Evolutionary conservation across 179 eudicot species (phyloP), one percentile per base, ranked within the genome.

Genomic region (Vitellaria paradoxa): DNA sequence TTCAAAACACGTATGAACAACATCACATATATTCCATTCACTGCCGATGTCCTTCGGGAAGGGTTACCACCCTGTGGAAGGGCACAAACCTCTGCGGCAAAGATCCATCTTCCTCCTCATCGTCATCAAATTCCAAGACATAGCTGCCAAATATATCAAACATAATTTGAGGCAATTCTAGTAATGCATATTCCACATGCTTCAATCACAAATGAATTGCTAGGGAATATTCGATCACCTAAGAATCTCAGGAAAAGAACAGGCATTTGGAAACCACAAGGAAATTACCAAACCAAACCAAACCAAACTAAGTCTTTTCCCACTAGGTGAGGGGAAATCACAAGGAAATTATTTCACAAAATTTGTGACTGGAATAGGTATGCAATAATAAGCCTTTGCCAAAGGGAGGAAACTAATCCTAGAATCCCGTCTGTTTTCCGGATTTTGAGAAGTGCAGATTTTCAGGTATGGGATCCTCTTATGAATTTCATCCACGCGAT

Each of bases 51-150:
- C 96, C 96, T 74, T 93, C 97, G 5, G 98, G 99, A 73, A 93
- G 92, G 50, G 90, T 86, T 59, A 93, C 98, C 56, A 95, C 98
- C 70, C 87, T 83, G 81, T 91, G 82, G 81, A 88, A 95, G 73
- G 99, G 94, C 45, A 96, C 98, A n/a, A 72, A 66, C 66, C 99
- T 86, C 73, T 85, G 95, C 46, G 99, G 99, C 91, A 96, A 86
- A 45, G 92, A 88, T 57, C 99, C 98, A 77, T 96, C 99, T 89
- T 95, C 98, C 79, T 96, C 98, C 79, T 96, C 99, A 59, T 96
- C 99, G 56, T 91, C 99, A 37, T 96, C 99, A 76, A 96, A 96
- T 81, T 96, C 98, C 68, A 96, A 86, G 49, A 89, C 76, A 76
- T 93, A 96, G 67, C 99, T 93, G 90, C 72, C 77, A 78, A 15